Percentiles rank a stretch among this genome's conserved stretches.
phyloP scores from a whole-genome alignment of 78 protist species.

The Dictyostelium brefeldianum region DNA sequence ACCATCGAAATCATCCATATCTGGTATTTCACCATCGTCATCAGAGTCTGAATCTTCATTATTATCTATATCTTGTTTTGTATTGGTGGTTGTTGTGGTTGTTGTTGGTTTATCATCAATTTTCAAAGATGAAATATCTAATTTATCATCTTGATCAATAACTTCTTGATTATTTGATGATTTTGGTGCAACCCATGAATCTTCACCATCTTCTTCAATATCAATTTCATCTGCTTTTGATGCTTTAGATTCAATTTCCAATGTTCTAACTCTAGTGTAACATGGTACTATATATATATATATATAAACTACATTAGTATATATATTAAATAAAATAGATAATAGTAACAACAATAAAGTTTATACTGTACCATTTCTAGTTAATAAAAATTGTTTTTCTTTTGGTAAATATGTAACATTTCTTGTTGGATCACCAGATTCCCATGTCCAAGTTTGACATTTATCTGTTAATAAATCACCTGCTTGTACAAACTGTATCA shows the following conservation, averaged over 20 bases:
- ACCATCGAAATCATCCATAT: slow-evolving; percentile 89
- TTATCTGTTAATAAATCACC: slow-evolving; percentile 95
- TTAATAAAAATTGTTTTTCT: slow-evolving; percentile 94
- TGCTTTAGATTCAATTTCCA: slow-evolving; percentile 61
- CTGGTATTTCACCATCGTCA: slow-evolving; percentile 90
- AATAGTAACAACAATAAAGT: not conserved
- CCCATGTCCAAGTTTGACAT: slow-evolving; percentile 97
- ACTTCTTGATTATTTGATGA: slow-evolving; percentile 2
- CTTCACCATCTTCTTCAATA: slow-evolving; percentile 64
- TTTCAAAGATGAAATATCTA: slow-evolving; percentile 32
- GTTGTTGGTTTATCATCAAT: slow-evolving; percentile 40
- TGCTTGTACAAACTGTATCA: slow-evolving; percentile 92
- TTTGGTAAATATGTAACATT: slow-evolving; percentile 88
- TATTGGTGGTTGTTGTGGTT: slow-evolving; percentile 38
- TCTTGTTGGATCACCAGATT: slow-evolving; percentile 81
- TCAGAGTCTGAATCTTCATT: slow-evolving; percentile 81
- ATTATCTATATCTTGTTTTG: slow-evolving; percentile 1
- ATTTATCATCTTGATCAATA: slow-evolving; percentile 18
- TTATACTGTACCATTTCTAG: slow-evolving; percentile 83
- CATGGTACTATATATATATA: slow-evolving; percentile 44
- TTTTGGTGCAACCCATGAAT: slow-evolving; percentile 67
- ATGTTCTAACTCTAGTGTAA: slow-evolving; percentile 65
- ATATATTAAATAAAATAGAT: not conserved
- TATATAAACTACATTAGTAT: not conserved
- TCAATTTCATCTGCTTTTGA: slow-evolving; percentile 42